Base-by-base conservation (phyloP, 345 rosid species). In the Gynandropsis gynandra region DNA sequence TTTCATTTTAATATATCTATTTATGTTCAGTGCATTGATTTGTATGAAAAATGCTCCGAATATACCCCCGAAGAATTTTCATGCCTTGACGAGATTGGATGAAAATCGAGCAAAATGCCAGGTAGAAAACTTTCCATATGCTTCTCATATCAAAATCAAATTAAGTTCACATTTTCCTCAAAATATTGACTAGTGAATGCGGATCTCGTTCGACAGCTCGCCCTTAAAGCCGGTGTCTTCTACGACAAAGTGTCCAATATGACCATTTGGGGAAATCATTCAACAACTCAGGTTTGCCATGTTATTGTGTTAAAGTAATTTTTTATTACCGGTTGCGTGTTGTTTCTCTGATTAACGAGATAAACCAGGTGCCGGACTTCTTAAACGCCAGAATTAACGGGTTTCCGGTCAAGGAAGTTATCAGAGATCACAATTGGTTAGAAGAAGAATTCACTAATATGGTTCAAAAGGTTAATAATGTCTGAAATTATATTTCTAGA, bases 201-300 rank as follows among this genome's bases (percentile, higher is more conserved):
- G n/a, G n/a, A n/a, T n/a, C 44, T 42, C 33, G 34, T 63, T 35
- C 34, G 73, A 73, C 79, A 92, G 98, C 88, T 92, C 42, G 98
- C 98, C 13, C 76, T 82, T 32, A 92, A 87, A 76, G 95, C 98
- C 8, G 96, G 95, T 1, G 95, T 85, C 36, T 92, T 92, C 73
- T 92, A 92, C 14, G 98, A 92, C 62, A 78, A 82, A 69, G 98
- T 92, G 50, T 92, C 98, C 29, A 87, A 85, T 51, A 47, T 85
- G 88, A 85, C 98, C 63, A 87, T 92, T 24, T 92, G 98, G 98
- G 98, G 98, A 54, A 92, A 92, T 66, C 98, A 92, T 74, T 92
- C 98, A 1, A 92, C 93, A 9, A 92, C 98, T 62, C 96, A 92
- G 98, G 96, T 90, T 40, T 47, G 24, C 9, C 32, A 49, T 32